Evolutionary conservation across 2,329 filamentous ascomycete genomes (phyloP), one percentile per base, ranked within the genome.

Genomic region (Polychaeton citri): DNA sequence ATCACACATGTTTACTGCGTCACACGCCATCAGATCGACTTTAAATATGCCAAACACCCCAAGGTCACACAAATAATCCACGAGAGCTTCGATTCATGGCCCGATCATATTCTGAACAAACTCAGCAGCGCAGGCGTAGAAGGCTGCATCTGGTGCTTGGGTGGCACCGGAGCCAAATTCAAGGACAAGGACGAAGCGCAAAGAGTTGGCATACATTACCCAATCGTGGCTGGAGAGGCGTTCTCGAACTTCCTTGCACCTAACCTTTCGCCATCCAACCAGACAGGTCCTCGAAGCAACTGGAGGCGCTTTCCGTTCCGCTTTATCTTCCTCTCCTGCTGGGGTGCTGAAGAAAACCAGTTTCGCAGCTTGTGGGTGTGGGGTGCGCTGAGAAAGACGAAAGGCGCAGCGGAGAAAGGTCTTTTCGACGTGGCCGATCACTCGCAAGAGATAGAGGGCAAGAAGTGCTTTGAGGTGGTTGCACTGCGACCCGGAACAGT

Each of bases 31-130:
- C 48, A 50, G 1, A 50, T 57, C 30, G 35, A 39, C 32, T 41
- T 42, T 9, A 39, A 50, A 12, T 43, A 45, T 26, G 50, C 49
- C 43, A 46, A 50, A 15, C 40, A 53, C 36, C 41, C 40, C 10
- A 58, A 57, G 43, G 47, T 58, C 30, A 55, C 51, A 2, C 52
- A 58, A 36, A 43, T 58, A 43, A 42, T 55, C 19, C 52, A 58
- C 43, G 55, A 66, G 10, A 68, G 77, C 49, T 77, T 76, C 52
- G 58, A 62, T 5, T 46, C 54, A 1, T 76, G 71, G 44, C 62
- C 71, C 1, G 55, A 60, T 0, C 53, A 64, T 9, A 48, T 68
- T 15, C 39, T 69, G 7, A 35, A 50, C 9, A 51, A 60, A 16
- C 49, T 68, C 4, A 41, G 45, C 19, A 47, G 48, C 21, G 51